Conservation (phyloP, 345 rosid species). For the Euphorbia pulcherrima region DNA sequence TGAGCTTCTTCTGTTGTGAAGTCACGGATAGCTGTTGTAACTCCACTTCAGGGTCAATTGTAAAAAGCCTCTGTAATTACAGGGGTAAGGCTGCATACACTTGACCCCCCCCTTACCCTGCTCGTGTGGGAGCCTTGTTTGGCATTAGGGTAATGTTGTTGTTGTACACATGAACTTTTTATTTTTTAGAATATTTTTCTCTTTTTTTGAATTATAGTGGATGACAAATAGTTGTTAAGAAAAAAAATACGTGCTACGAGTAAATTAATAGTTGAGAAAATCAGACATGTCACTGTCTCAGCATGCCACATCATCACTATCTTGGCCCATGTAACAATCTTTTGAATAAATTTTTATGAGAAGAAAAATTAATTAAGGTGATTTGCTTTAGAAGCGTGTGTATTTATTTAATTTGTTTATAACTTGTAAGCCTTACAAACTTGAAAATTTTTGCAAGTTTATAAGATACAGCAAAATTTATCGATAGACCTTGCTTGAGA, state of each 20-base stretch:
- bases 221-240: not conserved
- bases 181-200: not conserved
- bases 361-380: not conserved
- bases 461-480: not conserved
- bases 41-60: too few relatives aligned
- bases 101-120: too few relatives aligned
- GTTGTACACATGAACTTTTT: too few relatives aligned
- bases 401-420: not conserved
- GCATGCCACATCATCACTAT: not conserved
- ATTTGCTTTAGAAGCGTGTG: not conserved
- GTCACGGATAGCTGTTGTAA: too few relatives aligned
- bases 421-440: not conserved
- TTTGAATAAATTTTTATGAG: not conserved
- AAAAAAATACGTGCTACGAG: not conserved
- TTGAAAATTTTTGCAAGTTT: not conserved
- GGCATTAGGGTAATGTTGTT: too few relatives aligned
- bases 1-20: too few relatives aligned
- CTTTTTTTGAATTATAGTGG: not conserved
- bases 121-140: too few relatives aligned
- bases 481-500: not conserved
- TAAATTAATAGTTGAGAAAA: not conserved
- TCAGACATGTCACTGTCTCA: not conserved
- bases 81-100: too few relatives aligned
- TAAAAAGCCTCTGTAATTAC: too few relatives aligned
- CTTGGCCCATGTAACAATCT: not conserved